Evolutionary conservation across 2,329 filamentous ascomycete species (phyloP).

Genomic region (Tetracladium maxilliforme): DNA sequence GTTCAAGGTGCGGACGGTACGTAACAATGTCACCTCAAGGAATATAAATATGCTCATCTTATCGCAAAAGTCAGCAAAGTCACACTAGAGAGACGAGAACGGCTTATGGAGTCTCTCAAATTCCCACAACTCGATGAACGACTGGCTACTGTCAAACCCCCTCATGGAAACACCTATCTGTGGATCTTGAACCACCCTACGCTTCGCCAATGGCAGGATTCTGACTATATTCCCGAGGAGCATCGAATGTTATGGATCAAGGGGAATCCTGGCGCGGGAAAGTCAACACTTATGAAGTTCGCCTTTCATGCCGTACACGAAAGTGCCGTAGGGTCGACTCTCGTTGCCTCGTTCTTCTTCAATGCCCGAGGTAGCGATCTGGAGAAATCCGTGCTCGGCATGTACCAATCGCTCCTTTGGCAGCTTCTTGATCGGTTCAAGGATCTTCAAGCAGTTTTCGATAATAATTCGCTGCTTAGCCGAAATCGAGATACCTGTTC

Average conservation of each 20-base stretch:
- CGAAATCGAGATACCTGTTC: conserved; percentile 1
- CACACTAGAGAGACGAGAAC: too few relatives aligned
- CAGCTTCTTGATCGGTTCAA: conserved; percentile 14
- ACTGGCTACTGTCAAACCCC: too few relatives aligned
- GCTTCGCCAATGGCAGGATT: conserved; percentile 1
- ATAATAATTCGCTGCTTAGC: conserved; percentile 5
- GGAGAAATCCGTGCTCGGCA: background rate
- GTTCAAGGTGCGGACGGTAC: too few relatives aligned
- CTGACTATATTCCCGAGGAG: background rate
- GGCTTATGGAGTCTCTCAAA: too few relatives aligned
- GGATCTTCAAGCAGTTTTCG: conserved; percentile 17
- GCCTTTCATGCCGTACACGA: conserved; percentile 1
- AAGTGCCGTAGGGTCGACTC: conserved; percentile 1
- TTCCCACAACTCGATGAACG: too few relatives aligned
- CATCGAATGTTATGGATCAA: conserved; percentile 5
- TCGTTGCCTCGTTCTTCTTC: conserved; percentile 3
- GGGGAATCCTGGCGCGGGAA: conserved; percentile 5
- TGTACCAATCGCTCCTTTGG: conserved; percentile 1
- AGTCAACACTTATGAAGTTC: conserved; percentile 5
- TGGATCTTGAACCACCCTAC: background rate
- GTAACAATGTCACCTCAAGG: too few relatives aligned
- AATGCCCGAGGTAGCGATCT: conserved; percentile 1
- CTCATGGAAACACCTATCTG: too few relatives aligned
- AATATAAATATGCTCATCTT: too few relatives aligned
- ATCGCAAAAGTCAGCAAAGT: too few relatives aligned